Conservation (phyloP, 2,329 filamentous ascomycete genomes). For the Emericellopsis atlantica region DNA sequence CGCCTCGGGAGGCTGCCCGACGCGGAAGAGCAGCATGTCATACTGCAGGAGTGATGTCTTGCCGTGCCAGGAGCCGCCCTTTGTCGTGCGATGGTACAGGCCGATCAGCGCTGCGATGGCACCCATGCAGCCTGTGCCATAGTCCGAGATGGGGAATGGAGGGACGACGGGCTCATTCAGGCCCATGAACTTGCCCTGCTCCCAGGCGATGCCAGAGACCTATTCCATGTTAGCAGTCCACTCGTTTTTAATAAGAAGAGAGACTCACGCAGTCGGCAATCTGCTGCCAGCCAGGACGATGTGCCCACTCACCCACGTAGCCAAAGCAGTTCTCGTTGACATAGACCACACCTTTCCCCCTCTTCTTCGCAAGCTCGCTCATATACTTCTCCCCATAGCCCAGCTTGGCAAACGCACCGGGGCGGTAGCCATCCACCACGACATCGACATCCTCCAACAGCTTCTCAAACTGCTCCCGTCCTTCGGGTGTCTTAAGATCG, state of each 20-base stretch:
- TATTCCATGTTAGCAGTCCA: too few species aligned
- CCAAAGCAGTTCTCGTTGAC: slow-evolving; percentile 64
- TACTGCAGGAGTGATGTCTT: slow-evolving; percentile 55
- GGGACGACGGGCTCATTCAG: slow-evolving; percentile 43
- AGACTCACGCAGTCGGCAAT: slow-evolving; percentile 48
- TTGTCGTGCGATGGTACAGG: slow-evolving; percentile 46
- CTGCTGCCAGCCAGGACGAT: slow-evolving; percentile 57
- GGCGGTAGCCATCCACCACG: slow-evolving; percentile 55
- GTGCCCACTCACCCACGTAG: slow-evolving; percentile 43
- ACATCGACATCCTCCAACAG: slow-evolving; percentile 52
- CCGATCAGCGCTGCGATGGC: slow-evolving; percentile 54
- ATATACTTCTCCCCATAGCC: slow-evolving; percentile 50
- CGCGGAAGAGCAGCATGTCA: slow-evolving; percentile 50
- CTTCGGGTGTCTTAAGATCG: slow-evolving; percentile 43
- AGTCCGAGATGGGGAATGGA: slow-evolving; percentile 51
- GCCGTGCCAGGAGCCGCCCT: slow-evolving; percentile 54
- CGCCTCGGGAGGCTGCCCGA: slow-evolving; percentile 40
- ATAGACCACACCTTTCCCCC: slow-evolving; percentile 52
- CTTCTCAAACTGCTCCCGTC: slow-evolving; percentile 41
- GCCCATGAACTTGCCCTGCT: slow-evolving; percentile 31
- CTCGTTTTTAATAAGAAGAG: too few species aligned
- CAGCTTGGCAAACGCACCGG: slow-evolving; percentile 48
- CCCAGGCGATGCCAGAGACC: slow-evolving; percentile 45
- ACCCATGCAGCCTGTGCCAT: slow-evolving; percentile 61
- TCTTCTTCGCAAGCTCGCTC: slow-evolving; percentile 33